A percentile compares a stretch with the other conserved stretches of the same genome.
Conservation (phyloP, 1,284 basidiomycete genomes). For the Trichosporon inkin region DNA sequence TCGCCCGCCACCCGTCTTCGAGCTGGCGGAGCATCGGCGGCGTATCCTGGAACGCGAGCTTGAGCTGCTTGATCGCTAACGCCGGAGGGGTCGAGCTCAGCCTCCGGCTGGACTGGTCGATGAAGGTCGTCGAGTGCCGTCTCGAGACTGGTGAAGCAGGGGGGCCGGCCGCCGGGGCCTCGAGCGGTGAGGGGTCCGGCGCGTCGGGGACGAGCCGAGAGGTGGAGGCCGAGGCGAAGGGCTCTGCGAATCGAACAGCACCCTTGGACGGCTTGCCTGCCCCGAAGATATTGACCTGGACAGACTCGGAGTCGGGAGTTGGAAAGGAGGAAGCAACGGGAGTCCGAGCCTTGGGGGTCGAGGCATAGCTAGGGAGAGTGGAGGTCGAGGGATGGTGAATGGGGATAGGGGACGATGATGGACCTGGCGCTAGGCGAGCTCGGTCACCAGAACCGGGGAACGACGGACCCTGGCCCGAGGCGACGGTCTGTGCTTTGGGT, state of each 20-base stretch:
- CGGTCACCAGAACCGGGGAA: too few relatives aligned
- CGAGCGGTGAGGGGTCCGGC: too few relatives aligned
- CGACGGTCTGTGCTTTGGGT: too few relatives aligned
- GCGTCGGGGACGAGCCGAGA: too few relatives aligned
- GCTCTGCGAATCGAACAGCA: neutral
- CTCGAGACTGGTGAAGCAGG: neutral
- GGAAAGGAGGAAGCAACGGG: neutral
- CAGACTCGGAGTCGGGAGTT: slow-evolving; percentile 3
- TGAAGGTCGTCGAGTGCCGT: slow-evolving; percentile 4
- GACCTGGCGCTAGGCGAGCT: too few relatives aligned
- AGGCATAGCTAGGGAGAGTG: neutral
- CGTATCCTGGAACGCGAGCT: slow-evolving; percentile 31
- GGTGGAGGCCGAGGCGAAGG: neutral
- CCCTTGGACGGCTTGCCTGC: neutral
- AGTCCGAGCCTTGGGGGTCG: neutral
- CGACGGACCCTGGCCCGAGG: too few relatives aligned
- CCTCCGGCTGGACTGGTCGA: neutral
- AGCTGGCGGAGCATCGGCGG: slow-evolving; percentile 33
- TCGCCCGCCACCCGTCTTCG: slow-evolving; percentile 36
- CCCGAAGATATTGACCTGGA: neutral
- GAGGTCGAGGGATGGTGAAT: neutral
- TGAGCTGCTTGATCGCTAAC: slow-evolving; percentile 16
- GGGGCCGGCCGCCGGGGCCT: too few relatives aligned
- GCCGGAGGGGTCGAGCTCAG: slow-evolving; percentile 1
- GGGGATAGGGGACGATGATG: too few relatives aligned